Evolutionary conservation across 2,329 filamentous ascomycete species (phyloP), one percentile per base, ranked within the genome.

Genomic region (Trichoderma pleuroti): DNA sequence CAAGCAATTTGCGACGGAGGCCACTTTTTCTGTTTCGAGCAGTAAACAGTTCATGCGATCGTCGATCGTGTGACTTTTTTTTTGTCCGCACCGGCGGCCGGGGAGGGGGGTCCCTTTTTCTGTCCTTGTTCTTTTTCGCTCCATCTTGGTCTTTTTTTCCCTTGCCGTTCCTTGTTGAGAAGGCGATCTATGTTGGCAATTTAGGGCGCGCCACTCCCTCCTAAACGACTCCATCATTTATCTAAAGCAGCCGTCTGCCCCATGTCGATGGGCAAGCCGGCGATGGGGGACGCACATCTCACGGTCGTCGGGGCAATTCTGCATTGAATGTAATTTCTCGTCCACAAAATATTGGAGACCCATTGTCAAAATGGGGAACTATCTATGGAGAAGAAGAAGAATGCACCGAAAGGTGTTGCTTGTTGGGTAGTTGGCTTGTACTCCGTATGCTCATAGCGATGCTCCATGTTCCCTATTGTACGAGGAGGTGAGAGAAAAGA

Each of bases 21-120:
- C 65, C 65, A 68, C 65, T 60, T 68, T 60, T 68, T 68, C 65
- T 69, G 67, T 59, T 69, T 69, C 32, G 67, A 39, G 30, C 42
- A 62, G 59, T 49, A 68, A 68, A 68, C 65, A 34, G 65, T 68
- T 68, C 65, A 68, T 68, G 59, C 67, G 67, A 69, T 69, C 67
- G 67, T 62, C 67, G 67, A 69, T 69, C 67, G 67, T 69, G 67
- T 63, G 59, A 69, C 67, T 68, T 46, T 61, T 16, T 68, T 46
- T 61, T 16, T 30, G 39, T 56, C 67, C 67, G 30, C 67, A 18
- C 46, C 11, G 42, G 9, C 54, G 52, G 36, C 36, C 34, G 52
- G 56, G 52, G 34, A 14, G 21, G n/a, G 65, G 39, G 36, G 30
- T 26, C 34, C 54, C 34, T n/a, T 68, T 12, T 54, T 52, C 9